Evolutionary conservation across 495 filamentous ascomycete genomes (phyloP).

Genomic region (Pseudotulostoma volvatum): DNA sequence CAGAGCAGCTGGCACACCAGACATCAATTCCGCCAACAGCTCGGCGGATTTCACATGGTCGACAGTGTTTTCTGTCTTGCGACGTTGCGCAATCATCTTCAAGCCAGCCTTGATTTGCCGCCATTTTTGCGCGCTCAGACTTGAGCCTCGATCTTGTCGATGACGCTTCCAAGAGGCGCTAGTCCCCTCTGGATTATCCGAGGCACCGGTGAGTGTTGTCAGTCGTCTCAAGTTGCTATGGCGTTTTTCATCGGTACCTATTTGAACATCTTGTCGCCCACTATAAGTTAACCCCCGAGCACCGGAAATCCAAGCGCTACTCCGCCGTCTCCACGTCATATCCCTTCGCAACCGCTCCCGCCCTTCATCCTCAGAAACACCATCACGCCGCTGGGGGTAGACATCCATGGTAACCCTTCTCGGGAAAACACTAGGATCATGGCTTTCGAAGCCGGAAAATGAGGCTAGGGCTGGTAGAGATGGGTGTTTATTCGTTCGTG

Average conservation of each 20-base stretch:
- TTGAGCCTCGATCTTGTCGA: slow-evolving; percentile 45
- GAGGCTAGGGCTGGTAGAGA: slow-evolving; percentile 27
- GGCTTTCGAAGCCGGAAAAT: slow-evolving; percentile 32
- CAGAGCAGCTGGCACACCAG: slow-evolving; percentile 76
- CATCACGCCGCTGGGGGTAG: slow-evolving; percentile 46
- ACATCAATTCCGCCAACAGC: slow-evolving; percentile 84
- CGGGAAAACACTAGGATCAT: slow-evolving; percentile 37
- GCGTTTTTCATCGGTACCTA: slow-evolving; percentile 33
- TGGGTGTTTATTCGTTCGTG: slow-evolving; percentile 29
- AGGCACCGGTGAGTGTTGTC: slow-evolving; percentile 49
- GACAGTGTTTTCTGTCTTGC: slow-evolving; percentile 64
- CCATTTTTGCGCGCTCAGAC: slow-evolving; percentile 74
- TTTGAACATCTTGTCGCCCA: slow-evolving; percentile 20
- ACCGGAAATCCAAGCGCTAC: slow-evolving; percentile 38
- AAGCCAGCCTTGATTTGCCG: slow-evolving; percentile 69
- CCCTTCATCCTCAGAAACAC: slow-evolving; percentile 80
- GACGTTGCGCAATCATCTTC: slow-evolving; percentile 60
- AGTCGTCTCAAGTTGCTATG: slow-evolving; percentile 59
- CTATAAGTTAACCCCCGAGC: slow-evolving; percentile 39
- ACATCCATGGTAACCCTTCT: slow-evolving; percentile 53
- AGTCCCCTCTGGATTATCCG: slow-evolving; percentile 36
- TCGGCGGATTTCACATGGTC: slow-evolving; percentile 94
- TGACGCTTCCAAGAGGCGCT: slow-evolving; percentile 36
- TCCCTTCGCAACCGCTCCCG: slow-evolving; percentile 49
- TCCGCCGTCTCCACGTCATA: slow-evolving; percentile 39